Evolutionary conservation across 306 rosid species (phyloP), one percentile per base, ranked within the genome.

Genomic region (Argentina anserina): DNA sequence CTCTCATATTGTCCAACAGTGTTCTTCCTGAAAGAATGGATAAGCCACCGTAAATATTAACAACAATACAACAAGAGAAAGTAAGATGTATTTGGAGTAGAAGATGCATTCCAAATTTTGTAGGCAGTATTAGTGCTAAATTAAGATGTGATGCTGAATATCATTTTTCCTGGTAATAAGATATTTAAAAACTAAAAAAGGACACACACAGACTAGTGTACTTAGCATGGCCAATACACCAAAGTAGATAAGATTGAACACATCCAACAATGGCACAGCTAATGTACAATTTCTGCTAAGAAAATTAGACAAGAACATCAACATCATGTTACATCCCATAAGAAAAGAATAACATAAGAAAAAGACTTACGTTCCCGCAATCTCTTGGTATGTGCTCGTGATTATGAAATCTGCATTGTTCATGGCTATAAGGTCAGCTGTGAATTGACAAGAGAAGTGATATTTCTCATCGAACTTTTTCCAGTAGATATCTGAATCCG

Each of bases 331-430:
- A 70, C 23, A 47, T 70, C 1, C 31, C 23, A 37, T 18, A 40
- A 42, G 47, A 53, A 25, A 66, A 21, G 14, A 23, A 18, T 79
- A 42, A 74, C 15, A 53, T 9, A 23, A 21, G 12, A 2, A 53
- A 55, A 20, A 9, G 67, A 83, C 97, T 72, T 88, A 84, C 91
- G 96, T 76, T 84, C 98, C 97, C 6, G 98, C 97, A 82, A 94
- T 94, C 91, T 94, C 97, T 75, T 94, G 98, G 83, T 87, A 94
- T 59, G 98, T 91, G 74, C 97, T 94, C 78, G 98, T 89, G 90
- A 94, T 91, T 79, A 94, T 94, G 75, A 94, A 94, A 83, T 91
- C 97, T 70, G 98, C 98, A 84, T 65, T 78, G 52, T 89, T 94
- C 97, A 94, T 94, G 82, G 98, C 96, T 71, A 91, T 82, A 46